These are phyloP conservation scores for Metschnikowia amazonensis DNA, from an alignment of 805 yeast genomes.

Conservation along the genomic window DNA sequence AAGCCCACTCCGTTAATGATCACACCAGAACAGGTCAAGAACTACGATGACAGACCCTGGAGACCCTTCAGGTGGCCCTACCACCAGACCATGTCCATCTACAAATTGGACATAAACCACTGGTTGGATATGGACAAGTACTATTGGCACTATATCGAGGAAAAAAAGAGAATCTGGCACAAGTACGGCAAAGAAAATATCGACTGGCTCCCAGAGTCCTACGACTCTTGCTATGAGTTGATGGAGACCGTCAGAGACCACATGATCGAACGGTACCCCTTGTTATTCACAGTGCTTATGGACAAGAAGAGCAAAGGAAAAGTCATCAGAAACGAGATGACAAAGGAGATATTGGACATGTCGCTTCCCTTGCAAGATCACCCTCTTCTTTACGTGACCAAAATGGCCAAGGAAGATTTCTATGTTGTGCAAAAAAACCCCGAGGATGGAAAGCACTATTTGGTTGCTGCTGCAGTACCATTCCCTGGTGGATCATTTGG, in stretches of 20 bases:
- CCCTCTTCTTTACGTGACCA: conserved; percentile 59
- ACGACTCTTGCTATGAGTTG: conserved; percentile 58
- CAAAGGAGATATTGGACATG: conserved; percentile 61
- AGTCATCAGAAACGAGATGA: conserved; percentile 55
- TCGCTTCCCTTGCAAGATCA: conserved; percentile 57
- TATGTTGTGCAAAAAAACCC: conserved; percentile 56
- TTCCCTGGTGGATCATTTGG: conserved; percentile 78
- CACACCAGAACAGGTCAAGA: conserved; percentile 62
- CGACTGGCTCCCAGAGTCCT: conserved; percentile 63
- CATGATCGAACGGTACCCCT: conserved; percentile 59
- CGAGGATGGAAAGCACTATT: conserved; percentile 50
- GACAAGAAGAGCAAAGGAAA: conserved; percentile 43
- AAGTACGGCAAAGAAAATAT: conserved; percentile 58
- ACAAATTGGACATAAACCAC: conserved; percentile 65
- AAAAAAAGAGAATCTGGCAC: conserved; percentile 55
- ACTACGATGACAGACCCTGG: conserved; percentile 75
- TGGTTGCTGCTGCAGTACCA: conserved; percentile 72
- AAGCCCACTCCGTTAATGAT: conserved; percentile 56
- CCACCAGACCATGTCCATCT: conserved; percentile 75
- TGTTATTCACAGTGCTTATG: conserved; percentile 48
- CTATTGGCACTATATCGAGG: conserved; percentile 61
- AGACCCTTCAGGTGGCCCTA: conserved; percentile 79
- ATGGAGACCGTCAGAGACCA: conserved; percentile 61
- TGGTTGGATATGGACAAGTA: conserved; percentile 81
- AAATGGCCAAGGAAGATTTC: conserved; percentile 74